Percentiles rank a stretch among this genome's conserved stretches.
Conservation (phyloP, 768 basidiomycete species). For the Tubosaeta sp. region DNA sequence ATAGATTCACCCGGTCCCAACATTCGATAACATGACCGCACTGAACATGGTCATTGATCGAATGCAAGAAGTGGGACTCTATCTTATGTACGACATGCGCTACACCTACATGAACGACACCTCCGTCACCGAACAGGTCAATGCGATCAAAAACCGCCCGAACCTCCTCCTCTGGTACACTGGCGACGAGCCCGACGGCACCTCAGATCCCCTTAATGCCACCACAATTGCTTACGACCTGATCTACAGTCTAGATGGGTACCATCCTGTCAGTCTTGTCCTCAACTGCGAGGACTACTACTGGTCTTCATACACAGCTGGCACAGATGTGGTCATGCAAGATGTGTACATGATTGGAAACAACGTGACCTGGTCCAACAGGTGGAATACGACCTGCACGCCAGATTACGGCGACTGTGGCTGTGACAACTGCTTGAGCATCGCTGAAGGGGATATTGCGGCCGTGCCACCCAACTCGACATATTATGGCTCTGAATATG, state of each 20-base stretch:
- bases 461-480: constrained; percentile 27
- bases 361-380: constrained; percentile 59
- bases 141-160: constrained; percentile 57
- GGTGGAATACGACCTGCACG: constrained; percentile 63
- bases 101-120: constrained; percentile 62
- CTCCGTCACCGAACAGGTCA: constrained; percentile 64
- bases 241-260: constrained; percentile 59
- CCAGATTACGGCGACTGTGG: constrained; percentile 69
- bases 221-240: constrained; percentile 46
- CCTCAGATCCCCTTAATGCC: constrained; percentile 61
- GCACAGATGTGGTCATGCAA: constrained; percentile 69
- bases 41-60: constrained; percentile 57
- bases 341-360: constrained; percentile 50
- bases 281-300: constrained; percentile 65
- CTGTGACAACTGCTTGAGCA: constrained; percentile 55
- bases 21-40: constrained; percentile 56
- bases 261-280: constrained; percentile 64
- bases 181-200: constrained; percentile 71
- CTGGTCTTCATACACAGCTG: constrained; percentile 55
- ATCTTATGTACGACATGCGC: constrained; percentile 85
- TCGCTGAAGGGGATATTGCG: constrained; percentile 38
- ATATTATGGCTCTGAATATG: constrained; percentile 7
- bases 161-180: constrained; percentile 76
- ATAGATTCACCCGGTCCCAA: constrained; percentile 68
- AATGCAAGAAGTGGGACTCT: constrained; percentile 65